Evolutionary conservation across 352 stramenopile species (phyloP).

Genomic region (Pythium chondricola): DNA sequence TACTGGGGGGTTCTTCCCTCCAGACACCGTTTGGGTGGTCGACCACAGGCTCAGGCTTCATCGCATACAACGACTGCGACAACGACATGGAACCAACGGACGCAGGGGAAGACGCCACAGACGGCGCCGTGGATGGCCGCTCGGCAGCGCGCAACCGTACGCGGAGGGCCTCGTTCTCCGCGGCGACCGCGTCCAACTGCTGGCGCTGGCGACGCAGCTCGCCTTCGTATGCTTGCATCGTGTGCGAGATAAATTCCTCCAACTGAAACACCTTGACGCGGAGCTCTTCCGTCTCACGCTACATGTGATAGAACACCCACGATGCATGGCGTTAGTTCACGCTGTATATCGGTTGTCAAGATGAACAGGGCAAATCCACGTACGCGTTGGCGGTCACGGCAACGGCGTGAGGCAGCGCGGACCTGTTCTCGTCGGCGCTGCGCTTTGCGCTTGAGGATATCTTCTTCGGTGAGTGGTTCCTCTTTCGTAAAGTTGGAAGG

Average conservation of each 20-base stretch:
- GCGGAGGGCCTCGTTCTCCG: constrained; percentile 34
- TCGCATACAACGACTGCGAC: neutral
- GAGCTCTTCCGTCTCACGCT: constrained; percentile 62
- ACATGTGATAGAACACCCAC: neutral
- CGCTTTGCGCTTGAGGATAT: constrained; percentile 52
- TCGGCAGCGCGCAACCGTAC: constrained; percentile 3
- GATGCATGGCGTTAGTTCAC: no score
- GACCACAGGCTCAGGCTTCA: constrained; percentile 2
- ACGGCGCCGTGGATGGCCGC: neutral
- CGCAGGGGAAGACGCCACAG: neutral
- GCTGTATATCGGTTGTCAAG: no score
- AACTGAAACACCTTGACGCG: constrained; percentile 65
- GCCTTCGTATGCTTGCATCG: constrained; percentile 48
- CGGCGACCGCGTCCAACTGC: constrained; percentile 31
- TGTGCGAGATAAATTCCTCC: constrained; percentile 58
- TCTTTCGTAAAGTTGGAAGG: neutral
- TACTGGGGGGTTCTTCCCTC: neutral
- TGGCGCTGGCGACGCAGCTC: constrained; percentile 37
- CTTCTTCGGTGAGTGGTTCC: constrained; percentile 36
- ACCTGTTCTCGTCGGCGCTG: constrained; percentile 58
- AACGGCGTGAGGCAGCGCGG: constrained; percentile 46
- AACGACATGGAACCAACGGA: constrained; percentile 3
- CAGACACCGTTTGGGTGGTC: neutral
- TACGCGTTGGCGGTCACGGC: constrained; percentile 49
- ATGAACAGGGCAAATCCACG: no score